phyloP scores from a whole-genome alignment of 371 early-diverging fungal species.

The Mucor velutinosus region DNA sequence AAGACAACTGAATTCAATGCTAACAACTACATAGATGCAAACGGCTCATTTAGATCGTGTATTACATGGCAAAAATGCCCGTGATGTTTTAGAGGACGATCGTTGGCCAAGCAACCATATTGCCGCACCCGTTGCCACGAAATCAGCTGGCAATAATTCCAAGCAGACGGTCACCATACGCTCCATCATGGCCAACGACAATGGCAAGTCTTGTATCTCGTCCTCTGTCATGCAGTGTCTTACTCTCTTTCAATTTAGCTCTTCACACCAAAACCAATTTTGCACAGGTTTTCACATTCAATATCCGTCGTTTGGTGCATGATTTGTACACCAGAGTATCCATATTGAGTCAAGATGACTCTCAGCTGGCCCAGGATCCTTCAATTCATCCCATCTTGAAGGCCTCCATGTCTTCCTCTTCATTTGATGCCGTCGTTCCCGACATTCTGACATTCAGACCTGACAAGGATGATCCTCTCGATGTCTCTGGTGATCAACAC shows the following conservation, averaged over 20 bases:
- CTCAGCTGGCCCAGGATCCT: background rate
- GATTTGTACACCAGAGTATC: slow-evolving; percentile 30
- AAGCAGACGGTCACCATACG: slow-evolving; percentile 34
- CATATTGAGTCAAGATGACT: background rate
- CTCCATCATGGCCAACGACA: slow-evolving; percentile 28
- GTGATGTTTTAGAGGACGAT: slow-evolving; percentile 61
- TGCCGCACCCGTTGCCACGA: background rate
- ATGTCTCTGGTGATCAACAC: slow-evolving; percentile 21
- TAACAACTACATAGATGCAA: slow-evolving; percentile 58
- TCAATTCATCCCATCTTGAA: slow-evolving; percentile 22
- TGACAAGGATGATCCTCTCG: slow-evolving; percentile 44
- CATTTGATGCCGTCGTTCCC: slow-evolving; percentile 42
- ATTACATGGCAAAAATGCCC: slow-evolving; percentile 56
- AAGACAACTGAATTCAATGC: background rate
- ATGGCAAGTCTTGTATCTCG: slow-evolving; percentile 15
- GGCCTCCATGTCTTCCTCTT: slow-evolving; percentile 35
- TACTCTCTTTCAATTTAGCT: background rate
- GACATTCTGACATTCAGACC: slow-evolving; percentile 33
- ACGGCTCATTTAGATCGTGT: slow-evolving; percentile 75
- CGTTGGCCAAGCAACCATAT: slow-evolving; percentile 58
- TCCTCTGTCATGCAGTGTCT: background rate
- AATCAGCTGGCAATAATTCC: background rate
- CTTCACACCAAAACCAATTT: slow-evolving; percentile 24
- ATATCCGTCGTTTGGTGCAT: slow-evolving; percentile 46
- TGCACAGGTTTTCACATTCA: slow-evolving; percentile 44